These are phyloP conservation scores for Endoconidiophora polonica DNA, from an alignment of 2,329 filamentous ascomycete species.

Conservation along the genomic window DNA sequence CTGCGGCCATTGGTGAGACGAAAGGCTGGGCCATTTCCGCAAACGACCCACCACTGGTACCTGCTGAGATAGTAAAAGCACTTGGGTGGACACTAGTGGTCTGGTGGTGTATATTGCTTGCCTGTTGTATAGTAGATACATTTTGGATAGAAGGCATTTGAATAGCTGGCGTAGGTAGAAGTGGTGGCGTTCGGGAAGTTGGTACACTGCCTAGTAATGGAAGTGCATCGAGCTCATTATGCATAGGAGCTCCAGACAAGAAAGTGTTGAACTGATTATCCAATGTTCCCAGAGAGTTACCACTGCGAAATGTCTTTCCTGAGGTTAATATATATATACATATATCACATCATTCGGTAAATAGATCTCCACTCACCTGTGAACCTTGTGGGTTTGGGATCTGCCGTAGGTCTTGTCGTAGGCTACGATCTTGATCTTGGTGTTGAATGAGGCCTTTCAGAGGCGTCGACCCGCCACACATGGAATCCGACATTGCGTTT, in stretches of 20 bases:
- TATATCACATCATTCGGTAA: background rate
- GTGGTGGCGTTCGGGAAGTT: background rate
- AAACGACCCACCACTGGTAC: background rate
- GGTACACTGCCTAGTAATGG: too few relatives aligned
- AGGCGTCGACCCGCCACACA: constrained; percentile 26
- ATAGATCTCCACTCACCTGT: background rate
- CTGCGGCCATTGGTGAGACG: constrained; percentile 4
- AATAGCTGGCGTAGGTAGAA: too few relatives aligned
- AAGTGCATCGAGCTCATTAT: too few relatives aligned
- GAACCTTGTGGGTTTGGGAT: background rate
- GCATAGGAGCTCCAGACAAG: too few relatives aligned
- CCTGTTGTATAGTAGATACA: background rate
- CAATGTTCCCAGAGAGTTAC: background rate
- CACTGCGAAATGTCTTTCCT: constrained; percentile 3
- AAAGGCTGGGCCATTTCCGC: constrained; percentile 1
- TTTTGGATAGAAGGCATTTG: background rate
- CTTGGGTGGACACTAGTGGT: background rate
- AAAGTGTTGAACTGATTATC: background rate
- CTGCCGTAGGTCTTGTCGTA: constrained; percentile 21
- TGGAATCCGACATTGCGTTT: constrained; percentile 24
- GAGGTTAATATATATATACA: background rate
- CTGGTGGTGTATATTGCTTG: background rate
- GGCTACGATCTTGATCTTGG: constrained; percentile 25
- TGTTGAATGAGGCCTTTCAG: constrained; percentile 28
- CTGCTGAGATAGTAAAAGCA: background rate